Conservation (phyloP, 140 eudicot species). For the Erigeron philadelphicus region DNA sequence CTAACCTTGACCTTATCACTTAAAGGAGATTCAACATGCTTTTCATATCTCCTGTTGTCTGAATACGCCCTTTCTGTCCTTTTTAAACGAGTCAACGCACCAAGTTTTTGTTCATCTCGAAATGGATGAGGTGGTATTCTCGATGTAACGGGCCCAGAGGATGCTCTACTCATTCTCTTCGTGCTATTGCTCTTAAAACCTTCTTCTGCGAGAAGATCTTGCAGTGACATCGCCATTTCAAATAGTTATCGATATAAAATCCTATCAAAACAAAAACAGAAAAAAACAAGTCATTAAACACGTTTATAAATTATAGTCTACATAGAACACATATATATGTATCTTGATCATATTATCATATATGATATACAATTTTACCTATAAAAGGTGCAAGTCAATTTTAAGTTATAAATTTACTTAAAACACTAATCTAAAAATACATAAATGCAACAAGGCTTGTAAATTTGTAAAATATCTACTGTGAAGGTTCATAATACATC, state of each 20-base stretch:
- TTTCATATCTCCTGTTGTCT: conserved; percentile 37
- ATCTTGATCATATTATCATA: background rate
- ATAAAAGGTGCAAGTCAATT: background rate
- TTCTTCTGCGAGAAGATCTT: conserved; percentile 73
- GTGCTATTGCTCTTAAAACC: conserved; percentile 56
- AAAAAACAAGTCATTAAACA: background rate
- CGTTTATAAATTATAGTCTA: background rate
- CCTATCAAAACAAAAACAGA: conserved; percentile 26
- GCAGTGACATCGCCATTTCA: conserved; percentile 74
- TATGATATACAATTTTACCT: background rate
- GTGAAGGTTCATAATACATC: background rate
- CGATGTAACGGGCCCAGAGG: conserved; percentile 35
- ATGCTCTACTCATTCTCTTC: conserved; percentile 41
- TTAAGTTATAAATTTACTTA: background rate
- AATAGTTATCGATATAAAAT: conserved; percentile 22
- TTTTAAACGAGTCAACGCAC: conserved; percentile 33
- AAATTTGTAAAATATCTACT: background rate
- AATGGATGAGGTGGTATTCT: conserved; percentile 33
- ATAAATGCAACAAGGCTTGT: background rate
- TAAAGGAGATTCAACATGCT: conserved; percentile 39
- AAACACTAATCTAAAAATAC: background rate
- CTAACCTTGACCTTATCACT: conserved; percentile 30
- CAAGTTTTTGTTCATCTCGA: conserved; percentile 28
- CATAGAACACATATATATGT: background rate
- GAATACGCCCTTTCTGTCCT: conserved; percentile 60